phyloP scores from a whole-genome alignment of 306 rosid species.

The Gynostemma pentaphyllum region DNA sequence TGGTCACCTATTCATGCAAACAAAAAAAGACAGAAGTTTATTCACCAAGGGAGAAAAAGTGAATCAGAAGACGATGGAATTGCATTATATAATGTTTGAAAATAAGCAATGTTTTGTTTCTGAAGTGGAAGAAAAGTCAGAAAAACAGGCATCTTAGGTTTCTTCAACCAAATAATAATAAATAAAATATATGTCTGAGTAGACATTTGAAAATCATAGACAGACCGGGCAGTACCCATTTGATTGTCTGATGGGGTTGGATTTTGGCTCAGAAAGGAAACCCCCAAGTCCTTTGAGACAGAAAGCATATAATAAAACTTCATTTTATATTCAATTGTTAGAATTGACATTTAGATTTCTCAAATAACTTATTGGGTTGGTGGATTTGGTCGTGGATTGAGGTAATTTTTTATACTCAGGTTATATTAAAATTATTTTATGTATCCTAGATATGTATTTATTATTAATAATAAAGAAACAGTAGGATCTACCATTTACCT shows the following conservation, averaged over 20 bases:
- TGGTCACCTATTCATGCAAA: too few relatives aligned
- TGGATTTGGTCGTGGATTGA: conserved; percentile 1
- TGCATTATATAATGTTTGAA: conserved; percentile 2
- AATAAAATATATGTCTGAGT: conserved; percentile 3
- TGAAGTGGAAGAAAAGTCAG: conserved; percentile 7
- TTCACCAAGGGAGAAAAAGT: conserved; percentile 7
- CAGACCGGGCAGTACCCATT: conserved; percentile 16
- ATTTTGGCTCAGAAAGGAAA: conserved; percentile 44
- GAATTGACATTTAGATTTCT: conserved; percentile 38
- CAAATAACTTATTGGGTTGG: conserved; percentile 13
- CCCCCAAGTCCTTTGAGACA: conserved; percentile 32
- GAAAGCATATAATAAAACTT: conserved; percentile 29
- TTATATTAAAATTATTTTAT: too few relatives aligned
- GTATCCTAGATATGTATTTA: too few relatives aligned
- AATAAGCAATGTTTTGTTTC: conserved; percentile 3
- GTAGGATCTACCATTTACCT: too few relatives aligned
- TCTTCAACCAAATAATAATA: conserved; percentile 14
- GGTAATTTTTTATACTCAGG: too few relatives aligned
- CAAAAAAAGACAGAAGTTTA: conserved; percentile 12
- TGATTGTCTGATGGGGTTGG: conserved; percentile 42
- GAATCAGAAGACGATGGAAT: conserved; percentile 4
- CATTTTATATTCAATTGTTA: conserved; percentile 11
- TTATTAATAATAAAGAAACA: too few relatives aligned
- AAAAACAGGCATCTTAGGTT: conserved; percentile 6
- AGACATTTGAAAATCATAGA: conserved; percentile 15